Evolutionary conservation across 2,329 filamentous ascomycete species (phyloP), one percentile per base, ranked within the genome.

Genomic region (Torrubiella hemipterigena): DNA sequence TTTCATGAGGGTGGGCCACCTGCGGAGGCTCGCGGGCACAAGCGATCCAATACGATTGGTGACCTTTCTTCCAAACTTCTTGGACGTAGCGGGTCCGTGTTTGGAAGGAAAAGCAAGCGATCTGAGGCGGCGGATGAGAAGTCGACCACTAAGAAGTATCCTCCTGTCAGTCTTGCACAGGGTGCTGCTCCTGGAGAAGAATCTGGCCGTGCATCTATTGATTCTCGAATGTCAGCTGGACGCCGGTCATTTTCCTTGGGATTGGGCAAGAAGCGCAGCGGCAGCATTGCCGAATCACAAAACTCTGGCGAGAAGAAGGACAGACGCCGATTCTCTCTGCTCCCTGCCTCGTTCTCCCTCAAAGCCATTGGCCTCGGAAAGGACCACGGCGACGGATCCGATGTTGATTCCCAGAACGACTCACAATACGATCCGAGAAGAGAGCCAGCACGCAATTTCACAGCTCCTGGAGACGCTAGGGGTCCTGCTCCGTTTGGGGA

Each of bases 131-230:
- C 35, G 58, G 65, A 40, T 75, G 56, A 83, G 51, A 77, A 77
- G 74, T 55, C 83, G 51, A 77, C 77, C 39, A 61, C 70, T 32
- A 77, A 74, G 51, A 78, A 72, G 40, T 93, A 95, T 48, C 89
- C 89, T 34, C 89, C 89, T 4, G 81, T 89, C 29, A 94, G 86
- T 60, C 93, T 95, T 85, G 73, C 80, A 38, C 79, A 80, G 39
- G 65, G 74, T 3, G 73, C 81, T 54, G 62, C 73, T 6, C 67
- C 68, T 29, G 65, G 64, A 20, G 72, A 75, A 23, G 64, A 69
- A 31, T 55, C 65, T 10, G 46, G 44, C 1, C 65, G 81, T 29
- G 63, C 65, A 24, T 87, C 81, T 2, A 73, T 82, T 47, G 82
- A 87, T 42, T 86, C 79, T 4, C 64, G 63, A 39, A 59, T 58